Evolutionary conservation across 2,329 filamentous ascomycete genomes (phyloP), one percentile per base, ranked within the genome.

Genomic region (Eutypa lata): DNA sequence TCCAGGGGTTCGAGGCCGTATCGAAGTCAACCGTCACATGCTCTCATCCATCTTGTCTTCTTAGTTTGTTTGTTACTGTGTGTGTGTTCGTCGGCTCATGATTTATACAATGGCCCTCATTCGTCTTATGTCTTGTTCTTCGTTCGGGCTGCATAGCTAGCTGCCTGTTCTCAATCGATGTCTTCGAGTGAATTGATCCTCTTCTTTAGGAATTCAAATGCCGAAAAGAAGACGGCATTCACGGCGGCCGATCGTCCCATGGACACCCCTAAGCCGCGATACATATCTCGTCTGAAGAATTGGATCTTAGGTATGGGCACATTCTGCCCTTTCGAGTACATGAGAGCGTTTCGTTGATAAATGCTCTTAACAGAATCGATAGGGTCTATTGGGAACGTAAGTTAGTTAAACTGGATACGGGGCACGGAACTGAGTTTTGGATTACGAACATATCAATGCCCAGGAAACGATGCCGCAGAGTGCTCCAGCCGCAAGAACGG

Each of bases 161-260:
- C 19, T 42, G 19, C 26, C 14, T 48, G 28, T 47, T 24, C 28
- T 42, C 59, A 63, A 51, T 63, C 56, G 42, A 50, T 63, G 48
- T 83, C 78, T 38, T 82, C 78, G 58, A 81, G 71, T 10, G 73
- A 70, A 64, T 81, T 79, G 70, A 85, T 83, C 58, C 78, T 77
- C 68, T 86, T 87, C 74, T 94, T 94, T 63, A 90, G 81, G 63
- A 90, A 86, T 72, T 95, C 90, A 68, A 94, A 95, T 38, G 86
- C 88, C 43, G 89, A 91, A 74, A 95, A 95, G 78, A 95, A 95
- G 63, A 95, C 89, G 60, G 90, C 89, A 68, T 95, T 95, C 61
- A 94, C 86, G 49, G 90, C 78, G 63, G 88, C 91, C 13, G 89
- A 92, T 52, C 90, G 85, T 59, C 84, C 81, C 85, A 94, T 92